Base-by-base conservation (phyloP, 148 eudicot species). In the Agrostemma githago region DNA sequence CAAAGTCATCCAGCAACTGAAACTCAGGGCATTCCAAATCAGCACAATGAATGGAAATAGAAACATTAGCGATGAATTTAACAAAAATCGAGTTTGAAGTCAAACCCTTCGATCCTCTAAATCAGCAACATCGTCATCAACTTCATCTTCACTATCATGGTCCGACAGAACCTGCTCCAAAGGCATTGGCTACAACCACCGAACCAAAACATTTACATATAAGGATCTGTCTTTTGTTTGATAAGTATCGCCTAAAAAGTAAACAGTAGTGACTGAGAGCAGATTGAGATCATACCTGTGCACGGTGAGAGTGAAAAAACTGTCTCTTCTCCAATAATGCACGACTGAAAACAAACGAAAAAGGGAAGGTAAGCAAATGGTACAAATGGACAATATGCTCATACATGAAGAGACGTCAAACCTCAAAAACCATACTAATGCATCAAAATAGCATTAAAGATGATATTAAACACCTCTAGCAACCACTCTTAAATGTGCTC, bases 1-100 rank as follows among this genome's bases (percentile, higher is more conserved):
- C 89, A 88, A 95, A 95, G 85, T 92, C 99, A 76, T 95, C 99
- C 67, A 95, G 91, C 94, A 92, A 85, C 99, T 95, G 89, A 84
- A 79, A 76, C n/a, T 76, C 56, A 72, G 26, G 4, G 15, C 20
- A 10, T 53, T 40, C 26, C 21, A 38, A 70, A 21, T 72, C 51
- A 72, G 15, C 46, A 62, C 40, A 53, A 11, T 15, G 5, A 66
- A 9, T 58, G 66, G 11, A 61, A 57, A 9, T 58, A 72, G 11
- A 61, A 61, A 17, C 26, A 16, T 7, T 42, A 60, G 1, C 17
- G 65, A 43, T 42, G n/a, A 37, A 43, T 7, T 6, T 58, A 41
- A 58, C 16, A 4, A 61, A 60, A 44, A 11, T 57, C 2, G 39
- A 8, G 40, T 53, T 15, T 21, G 54, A 60, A 42, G 77, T 57